Evolutionary conservation across 345 rosid genomes (phyloP).

Genomic region (Alliaria petiolata): DNA sequence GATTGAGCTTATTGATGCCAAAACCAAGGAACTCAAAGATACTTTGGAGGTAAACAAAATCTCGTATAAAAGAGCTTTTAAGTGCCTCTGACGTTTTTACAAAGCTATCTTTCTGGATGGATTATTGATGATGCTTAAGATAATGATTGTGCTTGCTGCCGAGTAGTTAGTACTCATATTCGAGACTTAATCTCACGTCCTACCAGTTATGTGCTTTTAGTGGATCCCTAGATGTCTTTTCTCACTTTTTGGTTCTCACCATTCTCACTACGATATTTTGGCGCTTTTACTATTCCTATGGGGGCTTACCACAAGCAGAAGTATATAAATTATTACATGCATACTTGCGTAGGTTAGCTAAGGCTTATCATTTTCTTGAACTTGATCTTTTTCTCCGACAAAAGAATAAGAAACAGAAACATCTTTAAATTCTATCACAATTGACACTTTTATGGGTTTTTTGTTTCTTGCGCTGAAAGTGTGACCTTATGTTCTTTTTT

Average conservation of each 20-base stretch:
- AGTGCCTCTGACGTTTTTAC: background rate
- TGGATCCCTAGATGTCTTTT: background rate
- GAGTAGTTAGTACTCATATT: background rate
- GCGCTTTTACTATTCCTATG: background rate
- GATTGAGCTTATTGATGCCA: conserved; percentile 98
- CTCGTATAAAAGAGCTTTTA: background rate
- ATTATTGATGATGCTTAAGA: background rate
- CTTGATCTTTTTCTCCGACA: background rate
- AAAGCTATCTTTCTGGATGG: background rate
- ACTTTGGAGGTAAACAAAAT: conserved; percentile 69
- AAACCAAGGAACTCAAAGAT: conserved; percentile 86
- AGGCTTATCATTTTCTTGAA: background rate
- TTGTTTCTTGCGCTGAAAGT: background rate
- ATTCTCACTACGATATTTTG: background rate
- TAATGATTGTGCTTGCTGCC: background rate
- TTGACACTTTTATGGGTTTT: background rate
- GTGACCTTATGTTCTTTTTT: conserved; percentile 19
- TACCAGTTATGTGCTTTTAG: background rate
- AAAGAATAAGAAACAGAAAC: background rate
- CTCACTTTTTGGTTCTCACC: background rate
- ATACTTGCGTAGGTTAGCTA: background rate
- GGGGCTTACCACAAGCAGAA: background rate
- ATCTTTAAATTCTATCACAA: background rate
- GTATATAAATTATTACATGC: background rate
- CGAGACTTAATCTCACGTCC: background rate